Evolutionary conservation across 1,139 yeast species (phyloP).

Genomic region (Hyphopichia burtonii): DNA sequence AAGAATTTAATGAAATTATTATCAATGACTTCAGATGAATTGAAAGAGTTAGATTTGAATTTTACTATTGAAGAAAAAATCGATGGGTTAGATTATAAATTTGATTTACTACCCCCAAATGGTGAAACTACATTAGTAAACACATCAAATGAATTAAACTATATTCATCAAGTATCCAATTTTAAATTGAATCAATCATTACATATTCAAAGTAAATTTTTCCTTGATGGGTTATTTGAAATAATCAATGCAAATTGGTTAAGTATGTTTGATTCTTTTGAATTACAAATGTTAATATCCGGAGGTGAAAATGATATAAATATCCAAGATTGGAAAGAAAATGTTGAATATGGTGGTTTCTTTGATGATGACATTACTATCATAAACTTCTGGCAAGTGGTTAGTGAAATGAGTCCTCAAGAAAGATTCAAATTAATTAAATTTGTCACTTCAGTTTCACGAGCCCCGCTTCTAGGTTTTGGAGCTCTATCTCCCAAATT

Average conservation of each 20-base stretch:
- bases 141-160: slow-evolving; percentile 63
- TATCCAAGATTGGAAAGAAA: slow-evolving; percentile 60
- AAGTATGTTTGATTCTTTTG: slow-evolving; percentile 78
- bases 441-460: slow-evolving; percentile 87
- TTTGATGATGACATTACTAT: slow-evolving; percentile 57
- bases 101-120: slow-evolving; percentile 57
- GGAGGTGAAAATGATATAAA: slow-evolving; percentile 75
- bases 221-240: slow-evolving; percentile 68
- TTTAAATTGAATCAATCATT: slow-evolving; percentile 71
- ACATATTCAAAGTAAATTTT: slow-evolving; percentile 57
- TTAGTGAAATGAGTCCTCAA: slow-evolving; percentile 61
- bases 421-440: slow-evolving; percentile 67
- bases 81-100: slow-evolving; percentile 34
- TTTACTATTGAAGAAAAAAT: slow-evolving; percentile 59
- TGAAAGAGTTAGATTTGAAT: slow-evolving; percentile 57
- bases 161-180: slow-evolving; percentile 75
- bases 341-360: slow-evolving; percentile 72
- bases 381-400: slow-evolving; percentile 69
- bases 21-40: slow-evolving; percentile 54
- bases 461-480: slow-evolving; percentile 91
- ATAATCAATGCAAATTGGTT: slow-evolving; percentile 76
- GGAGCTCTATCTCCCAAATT: slow-evolving; percentile 70
- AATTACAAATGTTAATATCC: slow-evolving; percentile 79
- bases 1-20: slow-evolving; percentile 62
- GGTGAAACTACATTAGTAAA: slow-evolving; percentile 61